Evolutionary conservation across 164 flowering plant species (phyloP), one percentile per base, ranked within the genome.

Genomic region (Tinospora cordifolia): DNA sequence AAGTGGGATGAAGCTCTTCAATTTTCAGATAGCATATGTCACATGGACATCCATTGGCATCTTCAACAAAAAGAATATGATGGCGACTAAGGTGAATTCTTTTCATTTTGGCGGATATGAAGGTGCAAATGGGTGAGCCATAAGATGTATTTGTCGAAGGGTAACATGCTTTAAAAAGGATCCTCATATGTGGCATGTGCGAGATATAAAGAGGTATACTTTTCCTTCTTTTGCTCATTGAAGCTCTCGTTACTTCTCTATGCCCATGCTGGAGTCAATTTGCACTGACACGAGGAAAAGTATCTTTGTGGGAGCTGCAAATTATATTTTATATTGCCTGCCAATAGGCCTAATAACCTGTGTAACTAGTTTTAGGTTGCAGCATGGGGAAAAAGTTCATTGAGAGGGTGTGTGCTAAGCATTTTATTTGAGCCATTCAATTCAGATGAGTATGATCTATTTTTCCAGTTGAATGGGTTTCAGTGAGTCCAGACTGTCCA

Each of bases 1-100:
- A 84, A 81, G 76, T 88, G 90, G 90, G 89, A 80, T 40, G 93
- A 88, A 58, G 98, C 91, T 1, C 87, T 93, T 68, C 83, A 76
- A 69, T 84, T 93, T 66, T 77, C 87, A 21, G 77, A 89, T 72
- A 80, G 87, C 83, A 58, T 87, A 70, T 86, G 86, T 72, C 81
- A 74, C 69, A 89, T 81, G 96, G 84, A 77, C 66, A 74, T 80
- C 49, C 34, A 40, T 44, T 82, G 79, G 81, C 66, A 67, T 63
- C 74, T 65, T 57, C 68, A 46, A 62, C 67, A 77, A 63, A 68
- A 75, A 36, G 51, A 63, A 65, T 40, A 25, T 66, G 25, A 57
- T 36, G 44, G 69, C 46, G 47, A 22, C 46, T 75, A 70, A 54
- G 60, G 62, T 63, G 41, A 25, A 26, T 47, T 46, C 46, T 19